Evolutionary conservation across 2,329 filamentous ascomycete genomes (phyloP).

Genomic region (Diaporthe citri): DNA sequence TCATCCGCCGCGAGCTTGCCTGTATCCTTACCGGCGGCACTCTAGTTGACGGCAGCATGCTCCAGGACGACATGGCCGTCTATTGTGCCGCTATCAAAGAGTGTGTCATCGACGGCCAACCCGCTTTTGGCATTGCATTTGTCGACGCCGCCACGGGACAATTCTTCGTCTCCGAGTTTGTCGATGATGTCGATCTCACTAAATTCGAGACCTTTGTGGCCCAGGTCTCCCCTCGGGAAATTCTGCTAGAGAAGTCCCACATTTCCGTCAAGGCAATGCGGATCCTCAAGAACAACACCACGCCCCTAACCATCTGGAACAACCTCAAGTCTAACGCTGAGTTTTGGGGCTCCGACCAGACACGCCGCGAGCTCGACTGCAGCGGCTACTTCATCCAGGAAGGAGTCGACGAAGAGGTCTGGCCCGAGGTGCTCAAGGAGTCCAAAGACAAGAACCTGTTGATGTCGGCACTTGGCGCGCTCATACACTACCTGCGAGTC

Average conservation of each 20-base stretch:
- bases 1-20: conserved; percentile 90
- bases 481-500: conserved; percentile 86
- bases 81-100: conserved; percentile 97
- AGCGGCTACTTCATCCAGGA: conserved; percentile 81
- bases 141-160: conserved; percentile 96
- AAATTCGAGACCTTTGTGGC: conserved; percentile 98
- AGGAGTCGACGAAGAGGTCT: conserved; percentile 68
- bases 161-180: conserved; percentile 92
- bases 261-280: conserved; percentile 90
- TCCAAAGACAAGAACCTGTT: conserved; percentile 82
- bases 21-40: conserved; percentile 94
- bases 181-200: conserved; percentile 92
- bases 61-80: conserved; percentile 97
- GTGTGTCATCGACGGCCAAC: conserved; percentile 76
- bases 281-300: conserved; percentile 96
- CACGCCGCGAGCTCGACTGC: conserved; percentile 83
- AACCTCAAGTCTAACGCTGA: conserved; percentile 87
- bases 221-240: conserved; percentile 88
- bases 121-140: conserved; percentile 92
- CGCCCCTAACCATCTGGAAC: conserved; percentile 95
- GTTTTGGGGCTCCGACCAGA: conserved; percentile 89
- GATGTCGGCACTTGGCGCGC: conserved; percentile 91
- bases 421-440: conserved; percentile 82
- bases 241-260: conserved; percentile 88
- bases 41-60: conserved; percentile 94